Conservation (phyloP, 495 filamentous ascomycete genomes). For the Penicillium ucsense region DNA sequence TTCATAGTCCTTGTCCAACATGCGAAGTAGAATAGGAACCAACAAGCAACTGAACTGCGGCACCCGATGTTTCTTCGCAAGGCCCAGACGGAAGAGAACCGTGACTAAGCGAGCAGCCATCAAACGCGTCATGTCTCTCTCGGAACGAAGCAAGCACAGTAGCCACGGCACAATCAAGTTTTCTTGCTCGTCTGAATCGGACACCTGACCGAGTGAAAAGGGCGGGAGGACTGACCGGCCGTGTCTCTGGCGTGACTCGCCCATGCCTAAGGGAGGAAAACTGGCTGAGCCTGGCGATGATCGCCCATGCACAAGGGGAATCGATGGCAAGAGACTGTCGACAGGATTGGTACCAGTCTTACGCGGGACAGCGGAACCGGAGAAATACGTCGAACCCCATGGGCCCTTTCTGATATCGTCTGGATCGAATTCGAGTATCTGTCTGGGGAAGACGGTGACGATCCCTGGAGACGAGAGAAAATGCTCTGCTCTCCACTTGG, state of each 20-base stretch:
- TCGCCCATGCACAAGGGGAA: slow-evolving; percentile 24
- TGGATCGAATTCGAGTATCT: slow-evolving; percentile 32
- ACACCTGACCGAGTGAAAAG: slow-evolving; percentile 25
- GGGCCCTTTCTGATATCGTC: slow-evolving; percentile 37
- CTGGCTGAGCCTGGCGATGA: slow-evolving; percentile 26
- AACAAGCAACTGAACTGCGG: slow-evolving; percentile 54
- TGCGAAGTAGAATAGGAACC: slow-evolving; percentile 59
- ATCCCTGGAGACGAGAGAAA: slow-evolving; percentile 73
- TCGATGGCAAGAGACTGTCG: slow-evolving; percentile 51
- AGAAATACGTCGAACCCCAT: slow-evolving; percentile 37
- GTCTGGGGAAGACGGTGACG: slow-evolving; percentile 56
- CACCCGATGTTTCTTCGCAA: slow-evolving; percentile 54
- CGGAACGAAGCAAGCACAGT: slow-evolving; percentile 55
- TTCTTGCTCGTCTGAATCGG: slow-evolving; percentile 54
- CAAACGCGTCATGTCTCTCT: slow-evolving; percentile 53
- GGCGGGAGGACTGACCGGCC: slow-evolving; percentile 31
- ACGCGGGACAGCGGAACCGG: slow-evolving; percentile 34
- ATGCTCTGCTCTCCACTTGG: slow-evolving; percentile 64
- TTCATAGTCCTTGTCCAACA: slow-evolving; percentile 52
- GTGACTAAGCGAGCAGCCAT: slow-evolving; percentile 74
- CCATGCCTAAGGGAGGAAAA: slow-evolving; percentile 50
- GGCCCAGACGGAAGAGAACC: slow-evolving; percentile 59
- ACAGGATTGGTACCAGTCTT: slow-evolving; percentile 40
- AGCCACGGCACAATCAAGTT: slow-evolving; percentile 79
- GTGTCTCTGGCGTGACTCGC: slow-evolving; percentile 32